Percentiles rank a stretch among this genome's conserved stretches.
Evolutionary conservation across 495 filamentous ascomycete species (phyloP).

Genomic region (Entonaema liquescens): DNA sequence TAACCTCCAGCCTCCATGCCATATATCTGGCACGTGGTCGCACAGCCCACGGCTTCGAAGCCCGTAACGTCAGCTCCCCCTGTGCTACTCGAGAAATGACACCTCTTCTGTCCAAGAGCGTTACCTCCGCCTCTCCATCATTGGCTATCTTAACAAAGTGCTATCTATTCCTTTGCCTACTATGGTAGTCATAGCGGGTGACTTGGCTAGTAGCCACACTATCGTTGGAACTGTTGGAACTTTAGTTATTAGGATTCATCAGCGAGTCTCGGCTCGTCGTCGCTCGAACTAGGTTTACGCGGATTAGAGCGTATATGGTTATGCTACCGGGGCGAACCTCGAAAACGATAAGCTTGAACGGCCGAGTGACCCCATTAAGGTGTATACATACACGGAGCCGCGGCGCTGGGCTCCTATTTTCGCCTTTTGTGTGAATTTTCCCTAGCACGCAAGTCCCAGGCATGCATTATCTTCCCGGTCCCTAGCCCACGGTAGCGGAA

Average conservation of each 20-base stretch:
- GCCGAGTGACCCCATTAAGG: conserved; percentile 31
- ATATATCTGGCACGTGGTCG: conserved; percentile 20
- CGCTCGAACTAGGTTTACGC: conserved; percentile 17
- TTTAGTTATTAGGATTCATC: conserved; percentile 20
- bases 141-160: conserved; percentile 36
- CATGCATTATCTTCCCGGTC: conserved; percentile 42
- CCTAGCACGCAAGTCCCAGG: conserved; percentile 36
- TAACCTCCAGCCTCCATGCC: conserved; percentile 8
- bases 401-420: conserved; percentile 22
- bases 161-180: neutral
- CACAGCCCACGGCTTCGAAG: conserved; percentile 11
- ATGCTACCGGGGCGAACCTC: conserved; percentile 5
- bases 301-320: conserved; percentile 3
- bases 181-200: neutral
- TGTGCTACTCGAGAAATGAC: conserved; percentile 28
- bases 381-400: conserved; percentile 23
- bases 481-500: conserved; percentile 40
- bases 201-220: conserved; percentile 7
- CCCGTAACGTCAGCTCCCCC: conserved; percentile 13
- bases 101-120: conserved; percentile 17
- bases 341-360: conserved; percentile 29
- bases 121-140: conserved; percentile 17
- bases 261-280: conserved; percentile 4
- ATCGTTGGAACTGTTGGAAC: conserved; percentile 8
- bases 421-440: conserved; percentile 21